Percentiles rank a stretch among this genome's conserved stretches.
These are phyloP conservation scores for Syzygium grande DNA, from an alignment of 345 rosid genomes.

Conservation along the genomic window DNA sequence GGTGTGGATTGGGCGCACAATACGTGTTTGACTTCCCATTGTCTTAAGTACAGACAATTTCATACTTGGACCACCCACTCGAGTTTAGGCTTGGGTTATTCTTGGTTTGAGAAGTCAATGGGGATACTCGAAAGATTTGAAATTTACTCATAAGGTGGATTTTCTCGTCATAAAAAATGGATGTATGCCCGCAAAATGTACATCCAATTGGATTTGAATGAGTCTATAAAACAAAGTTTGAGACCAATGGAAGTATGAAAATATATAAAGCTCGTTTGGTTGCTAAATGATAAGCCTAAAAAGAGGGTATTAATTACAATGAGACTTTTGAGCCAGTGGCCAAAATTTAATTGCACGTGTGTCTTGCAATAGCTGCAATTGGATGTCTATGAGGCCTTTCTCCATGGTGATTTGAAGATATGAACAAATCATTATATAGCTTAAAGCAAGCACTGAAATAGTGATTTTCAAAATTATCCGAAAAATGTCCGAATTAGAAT, in stretches of 20 bases:
- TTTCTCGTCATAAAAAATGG: neutral
- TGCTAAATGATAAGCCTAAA: neutral
- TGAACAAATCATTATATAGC: neutral
- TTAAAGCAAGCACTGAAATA: neutral
- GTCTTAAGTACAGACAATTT: neutral
- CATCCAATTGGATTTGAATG: neutral
- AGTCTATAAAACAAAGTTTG: neutral
- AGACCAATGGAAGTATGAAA: neutral
- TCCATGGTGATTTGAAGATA: neutral
- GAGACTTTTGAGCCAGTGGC: rapidly evolving
- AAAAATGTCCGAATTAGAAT: neutral
- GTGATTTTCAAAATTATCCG: neutral
- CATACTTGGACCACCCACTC: neutral
- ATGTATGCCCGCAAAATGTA: neutral
- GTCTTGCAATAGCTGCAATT: neutral
- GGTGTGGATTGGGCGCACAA: neutral
- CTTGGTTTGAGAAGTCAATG: neutral
- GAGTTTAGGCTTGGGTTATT: neutral
- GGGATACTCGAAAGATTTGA: too few species aligned
- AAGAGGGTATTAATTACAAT: neutral
- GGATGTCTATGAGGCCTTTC: neutral
- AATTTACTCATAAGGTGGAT: too few species aligned
- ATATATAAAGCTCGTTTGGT: neutral
- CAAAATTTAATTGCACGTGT: neutral
- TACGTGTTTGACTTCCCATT: neutral